Conservation (phyloP, 169 alveolate species). For the Neospora caninum region DNA sequence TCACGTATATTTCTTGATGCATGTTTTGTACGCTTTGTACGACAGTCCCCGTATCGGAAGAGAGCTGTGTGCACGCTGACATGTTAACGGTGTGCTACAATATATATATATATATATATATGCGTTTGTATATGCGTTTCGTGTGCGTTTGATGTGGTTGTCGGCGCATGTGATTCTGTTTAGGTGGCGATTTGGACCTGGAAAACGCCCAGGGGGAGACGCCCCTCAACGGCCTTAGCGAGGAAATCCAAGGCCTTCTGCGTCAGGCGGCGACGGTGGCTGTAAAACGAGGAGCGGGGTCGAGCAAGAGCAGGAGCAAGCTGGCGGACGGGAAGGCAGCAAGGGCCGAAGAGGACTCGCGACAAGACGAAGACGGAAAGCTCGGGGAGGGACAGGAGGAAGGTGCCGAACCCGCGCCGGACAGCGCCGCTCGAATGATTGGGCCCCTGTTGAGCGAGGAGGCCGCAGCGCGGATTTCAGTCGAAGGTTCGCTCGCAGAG, state of each 20-base stretch:
- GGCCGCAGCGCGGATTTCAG: background rate
- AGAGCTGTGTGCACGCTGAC: too few relatives aligned
- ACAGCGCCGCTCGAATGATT: background rate
- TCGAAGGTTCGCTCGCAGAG: background rate
- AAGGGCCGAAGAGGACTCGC: background rate
- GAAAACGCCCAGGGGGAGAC: conserved; percentile 27
- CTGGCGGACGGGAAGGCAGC: background rate
- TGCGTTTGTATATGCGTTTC: background rate
- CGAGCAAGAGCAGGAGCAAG: background rate
- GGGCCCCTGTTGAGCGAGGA: background rate
- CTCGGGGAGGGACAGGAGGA: background rate
- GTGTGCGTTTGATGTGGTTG: background rate
- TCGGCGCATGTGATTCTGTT: background rate
- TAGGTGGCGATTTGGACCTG: conserved; percentile 25
- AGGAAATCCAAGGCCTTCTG: background rate
- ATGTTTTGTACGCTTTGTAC: too few relatives aligned
- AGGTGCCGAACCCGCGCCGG: background rate
- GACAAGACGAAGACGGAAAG: background rate
- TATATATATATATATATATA: background rate
- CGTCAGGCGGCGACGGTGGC: conserved; percentile 2
- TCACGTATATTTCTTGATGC: background rate
- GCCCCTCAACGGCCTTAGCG: background rate
- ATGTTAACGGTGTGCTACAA: too few relatives aligned
- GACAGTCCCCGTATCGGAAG: too few relatives aligned
- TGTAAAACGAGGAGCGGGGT: background rate